phyloP scores from a whole-genome alignment of 2,329 filamentous ascomycete species.

The Gaeumannomyces sp. region DNA sequence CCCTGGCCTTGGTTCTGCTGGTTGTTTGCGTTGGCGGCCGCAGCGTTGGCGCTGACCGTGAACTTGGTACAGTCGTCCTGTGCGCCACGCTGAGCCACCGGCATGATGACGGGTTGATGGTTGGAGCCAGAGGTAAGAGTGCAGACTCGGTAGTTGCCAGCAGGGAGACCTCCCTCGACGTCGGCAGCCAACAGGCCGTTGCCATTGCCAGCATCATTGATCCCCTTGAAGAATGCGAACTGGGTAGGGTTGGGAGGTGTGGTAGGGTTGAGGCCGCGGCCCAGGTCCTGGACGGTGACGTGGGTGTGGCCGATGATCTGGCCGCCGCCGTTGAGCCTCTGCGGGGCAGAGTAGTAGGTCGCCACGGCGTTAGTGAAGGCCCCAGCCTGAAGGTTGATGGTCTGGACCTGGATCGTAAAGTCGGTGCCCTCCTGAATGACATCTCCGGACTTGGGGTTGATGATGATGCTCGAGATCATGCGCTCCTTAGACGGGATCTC shows the following conservation, averaged over 20 bases:
- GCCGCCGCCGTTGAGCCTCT: slow-evolving; percentile 42
- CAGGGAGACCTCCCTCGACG: slow-evolving; percentile 33
- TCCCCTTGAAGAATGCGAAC: slow-evolving; percentile 38
- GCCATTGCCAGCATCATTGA: slow-evolving; percentile 33
- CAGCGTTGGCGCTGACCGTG: slow-evolving; percentile 24
- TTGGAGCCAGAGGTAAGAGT: slow-evolving; percentile 35
- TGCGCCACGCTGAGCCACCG: slow-evolving; percentile 37
- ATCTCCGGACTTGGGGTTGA: slow-evolving; percentile 44
- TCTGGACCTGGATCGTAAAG: slow-evolving; percentile 48
- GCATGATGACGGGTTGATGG: slow-evolving; percentile 39
- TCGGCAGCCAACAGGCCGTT: slow-evolving; percentile 28
- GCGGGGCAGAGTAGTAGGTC: slow-evolving; percentile 56
- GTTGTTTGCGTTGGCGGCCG: slow-evolving; percentile 2
- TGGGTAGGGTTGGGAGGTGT: slow-evolving; percentile 42
- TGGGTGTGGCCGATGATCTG: slow-evolving; percentile 54
- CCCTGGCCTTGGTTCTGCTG: slow-evolving; percentile 8
- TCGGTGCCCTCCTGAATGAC: slow-evolving; percentile 39
- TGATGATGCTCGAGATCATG: slow-evolving; percentile 51
- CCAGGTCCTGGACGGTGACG: slow-evolving; percentile 51
- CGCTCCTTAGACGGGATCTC: slow-evolving; percentile 46
- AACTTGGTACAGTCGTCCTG: slow-evolving; percentile 41
- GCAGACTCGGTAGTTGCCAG: slow-evolving; percentile 37
- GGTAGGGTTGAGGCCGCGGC: slow-evolving; percentile 40
- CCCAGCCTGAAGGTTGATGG: slow-evolving; percentile 47
- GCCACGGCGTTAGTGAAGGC: slow-evolving; percentile 53